phyloP scores from a whole-genome alignment of 306 rosid genomes.

The Cicer cuneatum region DNA sequence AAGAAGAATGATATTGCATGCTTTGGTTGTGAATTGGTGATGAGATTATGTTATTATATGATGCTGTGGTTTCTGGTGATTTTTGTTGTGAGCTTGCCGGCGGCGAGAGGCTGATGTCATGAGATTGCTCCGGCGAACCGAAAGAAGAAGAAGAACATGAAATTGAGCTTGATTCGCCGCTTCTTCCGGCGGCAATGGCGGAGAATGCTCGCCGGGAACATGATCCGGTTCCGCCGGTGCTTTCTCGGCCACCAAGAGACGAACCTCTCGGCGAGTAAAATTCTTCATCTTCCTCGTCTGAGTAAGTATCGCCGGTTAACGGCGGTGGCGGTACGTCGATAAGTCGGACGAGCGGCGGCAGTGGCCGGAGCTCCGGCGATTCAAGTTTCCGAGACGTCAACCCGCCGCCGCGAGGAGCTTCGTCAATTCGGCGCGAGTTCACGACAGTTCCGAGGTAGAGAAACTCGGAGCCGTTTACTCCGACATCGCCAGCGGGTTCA shows the following conservation, averaged over 20 bases:
- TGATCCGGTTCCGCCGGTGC: conserved; percentile 59
- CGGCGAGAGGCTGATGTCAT: conserved; percentile 50
- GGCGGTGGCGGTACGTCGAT: background rate
- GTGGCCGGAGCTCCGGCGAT: conserved; percentile 72
- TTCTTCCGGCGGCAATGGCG: conserved; percentile 35
- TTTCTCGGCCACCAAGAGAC: conserved; percentile 54
- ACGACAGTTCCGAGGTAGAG: conserved; percentile 86
- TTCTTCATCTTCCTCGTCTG: conserved; percentile 74
- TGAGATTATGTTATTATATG: background rate
- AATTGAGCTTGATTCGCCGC: conserved; percentile 43
- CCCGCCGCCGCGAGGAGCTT: conserved; percentile 1
- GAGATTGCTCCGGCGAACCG: conserved; percentile 61
- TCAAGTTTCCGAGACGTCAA: conserved; percentile 54
- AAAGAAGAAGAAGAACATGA: conserved; percentile 60
- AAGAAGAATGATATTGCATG: conserved; percentile 34
- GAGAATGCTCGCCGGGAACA: conserved; percentile 63
- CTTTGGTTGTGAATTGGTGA: conserved; percentile 40
- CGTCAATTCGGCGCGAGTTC: conserved; percentile 61
- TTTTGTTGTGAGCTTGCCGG: conserved; percentile 50
- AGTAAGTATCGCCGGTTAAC: background rate
- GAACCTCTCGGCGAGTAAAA: conserved; percentile 93
- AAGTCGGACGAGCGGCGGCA: conserved; percentile 59
- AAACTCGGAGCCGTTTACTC: conserved; percentile 61
- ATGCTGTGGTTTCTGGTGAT: conserved; percentile 60
- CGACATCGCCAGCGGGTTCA: conserved; percentile 34